phyloP scores from a whole-genome alignment of 83 land plant genomes.

The Picea abies region DNA sequence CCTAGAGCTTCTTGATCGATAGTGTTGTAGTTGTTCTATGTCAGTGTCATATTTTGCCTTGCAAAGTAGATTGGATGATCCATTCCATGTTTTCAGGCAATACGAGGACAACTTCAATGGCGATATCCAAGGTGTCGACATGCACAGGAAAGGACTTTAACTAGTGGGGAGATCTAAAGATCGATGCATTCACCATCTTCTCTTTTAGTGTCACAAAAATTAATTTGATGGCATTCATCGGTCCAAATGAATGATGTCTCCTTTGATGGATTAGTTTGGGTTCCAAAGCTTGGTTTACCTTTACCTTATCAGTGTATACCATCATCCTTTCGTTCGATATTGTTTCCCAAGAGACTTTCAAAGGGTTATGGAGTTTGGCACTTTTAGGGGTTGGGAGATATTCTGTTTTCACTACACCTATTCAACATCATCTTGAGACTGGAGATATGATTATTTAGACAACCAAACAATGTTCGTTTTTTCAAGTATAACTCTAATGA shows the following conservation, averaged over 20 bases:
- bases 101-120: not conserved
- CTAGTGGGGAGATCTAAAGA: not conserved
- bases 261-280: too few species aligned
- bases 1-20: not conserved
- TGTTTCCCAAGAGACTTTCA: too few species aligned
- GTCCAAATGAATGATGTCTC: not conserved
- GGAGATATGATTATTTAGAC: too few species aligned
- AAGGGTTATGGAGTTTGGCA: too few species aligned
- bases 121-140: not conserved
- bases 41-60: not conserved
- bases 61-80: not conserved
- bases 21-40: not conserved
- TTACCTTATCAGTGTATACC: too few species aligned
- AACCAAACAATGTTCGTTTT: too few species aligned
- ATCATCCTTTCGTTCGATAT: too few species aligned
- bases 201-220: not conserved
- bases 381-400: too few species aligned
- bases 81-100: not conserved
- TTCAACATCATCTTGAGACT: too few species aligned
- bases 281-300: too few species aligned
- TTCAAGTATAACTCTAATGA: too few species aligned
- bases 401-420: too few species aligned
- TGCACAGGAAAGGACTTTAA: not conserved
- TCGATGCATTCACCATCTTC: not conserved
- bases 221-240: not conserved